Evolutionary conservation across 352 stramenopile genomes (phyloP).

Genomic region (Globisporangium takayamanum): DNA sequence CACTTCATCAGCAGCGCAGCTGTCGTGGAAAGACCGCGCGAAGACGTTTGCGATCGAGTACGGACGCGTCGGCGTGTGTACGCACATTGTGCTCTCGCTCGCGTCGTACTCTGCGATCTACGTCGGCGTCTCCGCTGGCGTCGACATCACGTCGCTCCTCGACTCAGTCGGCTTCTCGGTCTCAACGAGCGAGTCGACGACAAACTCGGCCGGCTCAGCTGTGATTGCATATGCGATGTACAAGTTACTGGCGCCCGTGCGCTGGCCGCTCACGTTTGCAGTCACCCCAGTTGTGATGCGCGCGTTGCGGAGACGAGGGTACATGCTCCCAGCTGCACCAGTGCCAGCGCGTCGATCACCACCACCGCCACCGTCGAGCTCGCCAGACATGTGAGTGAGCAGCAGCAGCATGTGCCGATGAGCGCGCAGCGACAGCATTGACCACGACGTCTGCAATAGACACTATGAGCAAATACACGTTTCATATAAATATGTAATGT

Average conservation of each 20-base stretch:
- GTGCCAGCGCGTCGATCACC: slow-evolving; percentile 5
- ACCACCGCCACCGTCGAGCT: not conserved
- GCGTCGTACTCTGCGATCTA: slow-evolving; percentile 77
- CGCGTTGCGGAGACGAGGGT: slow-evolving; percentile 57
- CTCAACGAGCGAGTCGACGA: slow-evolving; percentile 31
- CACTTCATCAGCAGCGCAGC: slow-evolving; percentile 14
- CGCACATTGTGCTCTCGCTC: slow-evolving; percentile 69
- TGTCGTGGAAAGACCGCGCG: slow-evolving; percentile 57
- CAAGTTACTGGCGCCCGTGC: slow-evolving; percentile 68
- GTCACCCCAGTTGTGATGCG: slow-evolving; percentile 74
- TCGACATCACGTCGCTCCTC: slow-evolving; percentile 58
- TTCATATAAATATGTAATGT: too few species aligned
- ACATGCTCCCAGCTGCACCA: slow-evolving; percentile 40
- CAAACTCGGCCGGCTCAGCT: slow-evolving; percentile 64
- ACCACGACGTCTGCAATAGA: not conserved
- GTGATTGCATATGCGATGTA: slow-evolving; percentile 81
- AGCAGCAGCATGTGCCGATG: not conserved
- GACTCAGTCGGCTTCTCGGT: slow-evolving; percentile 37
- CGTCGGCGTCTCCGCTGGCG: slow-evolving; percentile 49
- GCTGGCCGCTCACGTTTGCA: slow-evolving; percentile 76
- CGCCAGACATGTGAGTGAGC: not conserved
- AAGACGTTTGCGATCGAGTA: slow-evolving; percentile 84
- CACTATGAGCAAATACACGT: not conserved
- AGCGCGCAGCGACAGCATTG: not conserved
- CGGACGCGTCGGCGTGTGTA: slow-evolving; percentile 66